A percentile compares a stretch with the other conserved stretches of the same genome.
Conservation (phyloP, 208 protist species). For the Trichomonas gallinae region DNA sequence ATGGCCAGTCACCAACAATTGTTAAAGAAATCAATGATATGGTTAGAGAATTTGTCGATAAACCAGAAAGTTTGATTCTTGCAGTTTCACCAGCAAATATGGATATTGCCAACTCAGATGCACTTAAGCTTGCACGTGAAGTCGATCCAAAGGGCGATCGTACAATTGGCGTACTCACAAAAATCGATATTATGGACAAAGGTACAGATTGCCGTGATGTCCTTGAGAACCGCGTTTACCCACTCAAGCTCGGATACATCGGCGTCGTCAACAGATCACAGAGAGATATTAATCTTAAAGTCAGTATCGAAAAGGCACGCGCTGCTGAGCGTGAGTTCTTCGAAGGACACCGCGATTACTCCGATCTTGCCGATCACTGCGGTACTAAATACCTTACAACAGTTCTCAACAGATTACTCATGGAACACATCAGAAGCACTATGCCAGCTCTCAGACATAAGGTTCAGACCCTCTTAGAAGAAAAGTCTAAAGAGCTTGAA, state of each 20-base stretch:
- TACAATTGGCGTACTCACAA: not conserved
- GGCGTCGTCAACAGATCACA: conserved; percentile 94
- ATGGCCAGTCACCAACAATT: conserved; percentile 91
- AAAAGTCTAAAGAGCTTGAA: conserved; percentile 22
- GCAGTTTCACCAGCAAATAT: conserved; percentile 87
- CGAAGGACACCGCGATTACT: conserved; percentile 65
- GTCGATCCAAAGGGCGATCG: conserved; percentile 27
- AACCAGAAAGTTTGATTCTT: conserved; percentile 92
- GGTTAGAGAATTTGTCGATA: conserved; percentile 78
- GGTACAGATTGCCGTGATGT: conserved; percentile 91
- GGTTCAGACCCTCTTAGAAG: conserved; percentile 27
- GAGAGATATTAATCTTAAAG: conserved; percentile 73
- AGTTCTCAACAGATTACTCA: conserved; percentile 55
- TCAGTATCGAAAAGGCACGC: conserved; percentile 62
- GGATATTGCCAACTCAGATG: conserved; percentile 95
- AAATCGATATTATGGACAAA: conserved; percentile 8
- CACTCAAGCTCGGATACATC: conserved; percentile 82
- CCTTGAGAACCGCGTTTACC: conserved; percentile 71
- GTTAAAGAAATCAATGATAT: conserved; percentile 84
- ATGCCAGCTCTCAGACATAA: conserved; percentile 67
- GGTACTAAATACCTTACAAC: conserved; percentile 37
- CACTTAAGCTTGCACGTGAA: conserved; percentile 77
- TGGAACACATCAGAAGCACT: conserved; percentile 77
- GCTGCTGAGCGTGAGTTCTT: conserved; percentile 59
- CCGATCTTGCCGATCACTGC: conserved; percentile 25